Base-by-base conservation (phyloP, 108 stramenopile species). In the Aurantiochytrium sp. region DNA sequence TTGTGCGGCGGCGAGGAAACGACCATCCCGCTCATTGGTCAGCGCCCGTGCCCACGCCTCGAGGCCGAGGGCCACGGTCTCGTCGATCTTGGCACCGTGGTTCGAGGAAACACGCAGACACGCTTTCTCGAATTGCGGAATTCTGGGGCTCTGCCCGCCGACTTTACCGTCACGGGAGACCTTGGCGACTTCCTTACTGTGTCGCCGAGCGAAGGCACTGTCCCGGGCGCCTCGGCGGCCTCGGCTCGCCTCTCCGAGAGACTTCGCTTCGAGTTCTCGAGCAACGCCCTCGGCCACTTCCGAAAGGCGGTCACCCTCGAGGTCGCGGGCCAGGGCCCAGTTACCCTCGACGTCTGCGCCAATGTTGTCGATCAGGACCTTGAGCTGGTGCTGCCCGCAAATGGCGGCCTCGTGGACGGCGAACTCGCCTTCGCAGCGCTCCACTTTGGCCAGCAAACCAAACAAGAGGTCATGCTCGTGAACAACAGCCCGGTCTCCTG, bases 401-500 rank as follows among this genome's bases (percentile, higher is more conserved):
- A 85, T n/a, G 86, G 69, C 17, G 39, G 17, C 8, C 68, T 30
- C 3, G 45, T 15, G 4, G 42, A 81, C 54, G 37, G 30, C 4
- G 55, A 30, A 36, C 21, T 87, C 30, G 1, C 69, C 37, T 91
- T 91, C 55, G 89, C 85, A 4, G 21, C 30, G 31, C 42, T 91
- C 24, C 87, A 89, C 69, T 91, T 87, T 69, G 89, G 89, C 17
- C 86, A 91, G 42, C 4, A 59, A 45, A 24, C 50, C 10, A 24
- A 32, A 24, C 32, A 85, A 4, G 15, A 32, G 8, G 68, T 50
- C 19, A 36, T 89, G 45, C 68, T 91, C n/a, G 91, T 91, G 10
- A 91, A 91, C 37, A 69, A 81, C n/a, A 86, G 89, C 19, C 91
- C 91, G 1, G 36, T 45, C 34, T 86, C 86, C 15, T 41, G 81